Base-by-base conservation (phyloP, 2,329 filamentous ascomycete species). In the Aspergillus sp. region DNA sequence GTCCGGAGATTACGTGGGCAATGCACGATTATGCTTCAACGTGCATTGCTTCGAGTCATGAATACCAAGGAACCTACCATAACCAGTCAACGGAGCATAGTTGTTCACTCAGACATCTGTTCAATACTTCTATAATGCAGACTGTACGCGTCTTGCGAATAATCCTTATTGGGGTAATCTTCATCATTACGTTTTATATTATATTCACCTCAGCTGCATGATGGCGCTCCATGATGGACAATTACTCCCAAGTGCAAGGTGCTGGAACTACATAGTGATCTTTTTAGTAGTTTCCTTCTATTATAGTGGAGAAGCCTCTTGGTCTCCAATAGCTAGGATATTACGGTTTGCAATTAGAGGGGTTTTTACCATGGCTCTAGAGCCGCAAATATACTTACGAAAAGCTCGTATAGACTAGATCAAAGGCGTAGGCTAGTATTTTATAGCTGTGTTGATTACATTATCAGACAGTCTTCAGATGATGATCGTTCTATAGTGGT, bases 141-240 rank as follows among this genome's bases (percentile, higher is more conserved):
- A 39, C 3, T 39, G 0, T 39, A 39, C 1, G 2, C 2, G 2
- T 39, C 15, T 4, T n/a, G 1, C 0, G 3, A 4, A 39, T 39
- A 5, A 39, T 39, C 0, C 6, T 39, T 39, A 39, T 39, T 5
- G 2, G 2, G 2, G 6, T 39, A 39, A 13, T 39, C 0, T 39
- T 39, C 6, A 39, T 39, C 0, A 15, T 39, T 39, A 39, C 1
- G 0, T 39, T 39, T 8, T 39, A 39, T 39, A 39, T 39, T 5
- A 39, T 39, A 15, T 15, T 39, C 2, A 39, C 12, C 0, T 39
- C 36, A 6, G 2, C 6, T 15, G 15, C 3, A 15, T 39, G 6
- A 39, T 39, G 2, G 13, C 2, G 2, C 1, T 15, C 1, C 2
- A 13, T 39, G 2, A 39, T 39, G 2, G 13, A 39, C 3, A 15